Conservation (phyloP, 2,329 filamentous ascomycete species). For the Claviceps purpurea region DNA sequence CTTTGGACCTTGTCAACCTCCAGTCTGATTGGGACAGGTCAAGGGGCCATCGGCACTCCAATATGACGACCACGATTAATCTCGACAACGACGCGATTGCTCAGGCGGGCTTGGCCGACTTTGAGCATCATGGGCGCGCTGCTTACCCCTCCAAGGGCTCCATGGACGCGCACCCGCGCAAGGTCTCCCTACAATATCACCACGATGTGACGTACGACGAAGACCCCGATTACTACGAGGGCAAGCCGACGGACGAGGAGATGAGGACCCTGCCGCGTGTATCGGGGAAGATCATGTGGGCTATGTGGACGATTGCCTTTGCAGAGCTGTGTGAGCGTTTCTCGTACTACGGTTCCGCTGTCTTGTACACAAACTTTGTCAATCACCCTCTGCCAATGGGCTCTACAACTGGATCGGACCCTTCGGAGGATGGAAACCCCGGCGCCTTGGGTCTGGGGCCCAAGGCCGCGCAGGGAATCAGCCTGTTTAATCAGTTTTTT, state of each 20-base stretch:
- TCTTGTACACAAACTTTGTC: constrained; percentile 56
- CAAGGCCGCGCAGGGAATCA: constrained; percentile 35
- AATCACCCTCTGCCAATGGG: constrained; percentile 38
- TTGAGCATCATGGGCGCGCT: constrained; percentile 17
- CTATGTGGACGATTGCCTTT: constrained; percentile 56
- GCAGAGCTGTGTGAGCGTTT: constrained; percentile 66
- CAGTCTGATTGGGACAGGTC: too few relatives aligned
- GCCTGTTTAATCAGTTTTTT: constrained; percentile 47
- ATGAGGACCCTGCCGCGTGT: constrained; percentile 47
- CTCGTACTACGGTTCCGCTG: constrained; percentile 61
- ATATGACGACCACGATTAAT: constrained; percentile 22
- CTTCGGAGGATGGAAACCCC: constrained; percentile 20
- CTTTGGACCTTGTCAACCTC: neutral
- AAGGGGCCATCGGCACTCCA: constrained; percentile 1
- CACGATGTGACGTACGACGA: constrained; percentile 13
- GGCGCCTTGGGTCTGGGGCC: constrained; percentile 47
- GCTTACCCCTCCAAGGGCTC: constrained; percentile 15
- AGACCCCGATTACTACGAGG: constrained; percentile 18
- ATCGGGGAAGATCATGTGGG: constrained; percentile 50
- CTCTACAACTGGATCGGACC: constrained; percentile 38
- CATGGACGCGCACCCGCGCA: constrained; percentile 12
- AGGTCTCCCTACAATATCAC: constrained; percentile 8
- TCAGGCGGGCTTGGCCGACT: constrained; percentile 18
- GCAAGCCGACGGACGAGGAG: constrained; percentile 48
- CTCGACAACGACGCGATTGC: constrained; percentile 25